Conservation (phyloP, 495 filamentous ascomycete species). For the Glarea lozoyensis region DNA sequence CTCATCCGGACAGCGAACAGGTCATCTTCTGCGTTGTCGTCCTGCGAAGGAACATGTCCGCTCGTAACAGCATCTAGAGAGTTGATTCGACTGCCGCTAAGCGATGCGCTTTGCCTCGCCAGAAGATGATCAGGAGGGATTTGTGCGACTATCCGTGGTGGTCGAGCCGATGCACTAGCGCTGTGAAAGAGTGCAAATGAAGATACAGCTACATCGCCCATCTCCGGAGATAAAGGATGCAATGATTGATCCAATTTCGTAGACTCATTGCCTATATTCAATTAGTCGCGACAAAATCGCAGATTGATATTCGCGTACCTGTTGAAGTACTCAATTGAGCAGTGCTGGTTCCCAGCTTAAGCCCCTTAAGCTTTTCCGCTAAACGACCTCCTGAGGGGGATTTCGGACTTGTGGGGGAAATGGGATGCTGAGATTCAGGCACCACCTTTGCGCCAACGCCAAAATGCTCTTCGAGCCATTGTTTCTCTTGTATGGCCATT, state of each 20-base stretch:
- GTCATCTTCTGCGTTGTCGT: conserved; percentile 53
- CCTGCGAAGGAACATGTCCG: conserved; percentile 22
- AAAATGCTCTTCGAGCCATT: conserved; percentile 75
- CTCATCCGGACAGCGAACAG: conserved; percentile 76
- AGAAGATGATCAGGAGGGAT: conserved; percentile 35
- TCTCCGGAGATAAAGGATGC: conserved; percentile 51
- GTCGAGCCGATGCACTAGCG: conserved; percentile 21
- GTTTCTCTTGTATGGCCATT: conserved; percentile 72
- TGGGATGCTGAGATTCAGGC: conserved; percentile 19
- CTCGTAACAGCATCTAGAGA: conserved; percentile 40
- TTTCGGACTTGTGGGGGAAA: conserved; percentile 35
- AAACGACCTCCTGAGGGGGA: conserved; percentile 56
- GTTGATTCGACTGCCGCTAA: conserved; percentile 16
- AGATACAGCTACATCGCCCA: conserved; percentile 55
- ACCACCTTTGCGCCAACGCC: conserved; percentile 38
- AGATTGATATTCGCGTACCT: conserved; percentile 9
- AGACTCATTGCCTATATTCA: not conserved
- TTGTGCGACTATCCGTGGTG: conserved; percentile 30
- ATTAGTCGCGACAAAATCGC: not conserved
- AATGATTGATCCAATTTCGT: not conserved
- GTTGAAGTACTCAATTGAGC: conserved; percentile 35
- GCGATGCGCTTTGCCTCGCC: conserved; percentile 25
- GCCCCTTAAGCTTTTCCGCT: conserved; percentile 64
- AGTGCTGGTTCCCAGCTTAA: conserved; percentile 65
- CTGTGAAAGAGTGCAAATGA: conserved; percentile 51